A percentile compares a stretch with the other conserved stretches of the same genome.
These are phyloP conservation scores for Lachancea nothofagi DNA, from an alignment of 805 yeast genomes.

Conservation along the genomic window DNA sequence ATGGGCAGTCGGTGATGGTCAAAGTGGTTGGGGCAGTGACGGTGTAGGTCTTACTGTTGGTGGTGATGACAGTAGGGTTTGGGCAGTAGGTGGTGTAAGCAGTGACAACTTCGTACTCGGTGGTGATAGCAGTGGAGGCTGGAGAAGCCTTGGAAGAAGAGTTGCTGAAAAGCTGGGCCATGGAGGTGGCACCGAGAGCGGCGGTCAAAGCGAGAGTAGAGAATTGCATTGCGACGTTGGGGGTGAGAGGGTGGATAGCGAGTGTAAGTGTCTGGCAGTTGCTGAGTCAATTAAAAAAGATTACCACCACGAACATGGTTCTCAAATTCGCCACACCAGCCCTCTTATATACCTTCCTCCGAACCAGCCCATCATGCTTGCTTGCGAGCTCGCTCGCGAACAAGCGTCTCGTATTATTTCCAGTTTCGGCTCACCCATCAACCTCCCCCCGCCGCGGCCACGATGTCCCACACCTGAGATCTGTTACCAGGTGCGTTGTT, in stretches of 20 bases:
- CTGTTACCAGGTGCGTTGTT: no score
- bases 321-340: background rate
- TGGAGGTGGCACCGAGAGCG: conserved; percentile 4
- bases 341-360: background rate
- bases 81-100: conserved; percentile 83
- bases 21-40: conserved; percentile 76
- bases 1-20: conserved; percentile 83
- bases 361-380: background rate
- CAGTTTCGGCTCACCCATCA: no score
- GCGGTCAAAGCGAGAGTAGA: conserved; percentile 6
- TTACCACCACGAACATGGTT: no score
- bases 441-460: no score
- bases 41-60: conserved; percentile 65
- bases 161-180: conserved; percentile 5
- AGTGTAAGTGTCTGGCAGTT: conserved; percentile 1
- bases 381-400: no score
- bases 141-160: conserved; percentile 33
- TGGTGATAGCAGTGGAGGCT: conserved; percentile 37
- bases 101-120: conserved; percentile 47
- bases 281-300: no score
- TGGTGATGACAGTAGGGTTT: conserved; percentile 56
- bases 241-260: conserved; percentile 1
- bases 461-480: no score
- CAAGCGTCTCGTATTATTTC: no score
- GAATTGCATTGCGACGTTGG: conserved; percentile 13